Evolutionary conservation across 306 rosid genomes (phyloP).

Genomic region (Trifolium fragiferum): DNA sequence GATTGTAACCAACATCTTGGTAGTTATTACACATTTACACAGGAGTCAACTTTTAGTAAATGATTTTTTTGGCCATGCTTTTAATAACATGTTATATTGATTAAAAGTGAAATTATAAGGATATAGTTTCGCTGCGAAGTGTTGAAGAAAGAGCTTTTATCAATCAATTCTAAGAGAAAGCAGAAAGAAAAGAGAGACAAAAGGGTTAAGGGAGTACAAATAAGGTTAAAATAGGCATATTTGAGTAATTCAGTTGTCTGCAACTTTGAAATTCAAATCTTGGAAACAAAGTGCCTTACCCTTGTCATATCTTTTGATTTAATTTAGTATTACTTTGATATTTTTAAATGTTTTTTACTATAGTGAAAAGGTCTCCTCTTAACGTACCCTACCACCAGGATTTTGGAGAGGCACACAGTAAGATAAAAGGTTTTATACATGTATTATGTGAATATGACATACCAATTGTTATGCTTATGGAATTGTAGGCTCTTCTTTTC

Average conservation of each 20-base stretch:
- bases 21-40: background rate
- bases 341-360: constrained; percentile 24
- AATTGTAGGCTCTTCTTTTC: constrained; percentile 87
- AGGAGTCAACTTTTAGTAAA: background rate
- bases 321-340: background rate
- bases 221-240: constrained; percentile 19
- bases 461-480: constrained; percentile 32
- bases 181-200: constrained; percentile 3
- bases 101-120: background rate
- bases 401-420: constrained; percentile 21
- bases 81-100: background rate
- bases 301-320: constrained; percentile 18
- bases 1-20: constrained; percentile 14
- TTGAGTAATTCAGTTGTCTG: constrained; percentile 12
- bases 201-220: background rate
- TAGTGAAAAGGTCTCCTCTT: constrained; percentile 12
- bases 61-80: background rate
- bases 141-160: constrained; percentile 14
- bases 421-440: constrained; percentile 2
- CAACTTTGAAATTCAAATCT: constrained; percentile 4
- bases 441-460: constrained; percentile 31
- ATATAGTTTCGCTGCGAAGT: constrained; percentile 15
- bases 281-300: constrained; percentile 12
- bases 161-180: constrained; percentile 12
- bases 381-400: background rate